Evolutionary conservation across 192 early-diverging fungal genomes (phyloP).

Genomic region (Backusella westeae): DNA sequence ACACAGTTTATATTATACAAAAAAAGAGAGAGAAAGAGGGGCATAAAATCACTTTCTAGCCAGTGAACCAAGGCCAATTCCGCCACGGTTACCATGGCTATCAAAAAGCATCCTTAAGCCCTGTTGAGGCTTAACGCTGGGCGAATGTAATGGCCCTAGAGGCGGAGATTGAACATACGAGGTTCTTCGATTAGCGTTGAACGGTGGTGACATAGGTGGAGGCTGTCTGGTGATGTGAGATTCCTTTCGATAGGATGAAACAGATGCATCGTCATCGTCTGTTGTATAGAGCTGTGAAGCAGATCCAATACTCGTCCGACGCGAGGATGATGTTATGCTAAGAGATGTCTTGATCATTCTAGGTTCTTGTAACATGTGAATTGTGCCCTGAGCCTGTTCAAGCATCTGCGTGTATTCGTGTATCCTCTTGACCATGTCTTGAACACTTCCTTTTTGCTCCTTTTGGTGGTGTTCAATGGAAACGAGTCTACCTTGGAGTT

Average conservation of each 20-base stretch:
- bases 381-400: conserved; percentile 31
- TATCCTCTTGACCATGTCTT: conserved; percentile 23
- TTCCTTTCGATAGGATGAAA: background rate
- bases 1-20: background rate
- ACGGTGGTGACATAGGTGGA: background rate
- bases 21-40: background rate
- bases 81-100: background rate
- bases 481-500: conserved; percentile 23
- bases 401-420: conserved; percentile 30
- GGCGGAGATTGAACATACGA: conserved; percentile 6
- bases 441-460: conserved; percentile 28
- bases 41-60: background rate
- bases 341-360: conserved; percentile 1
- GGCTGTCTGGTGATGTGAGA: background rate
- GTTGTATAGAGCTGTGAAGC: conserved; percentile 11
- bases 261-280: conserved; percentile 15
- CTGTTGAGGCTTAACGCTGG: conserved; percentile 1
- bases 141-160: background rate
- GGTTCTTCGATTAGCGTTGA: background rate
- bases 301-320: conserved; percentile 15
- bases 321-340: background rate
- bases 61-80: background rate
- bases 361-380: conserved; percentile 29
- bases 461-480: conserved; percentile 23
- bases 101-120: conserved; percentile 6